Percentiles rank a stretch among this genome's conserved stretches.
These are phyloP conservation scores for Adenanthera pavonina DNA, from an alignment of 306 rosid genomes.

Conservation along the genomic window DNA sequence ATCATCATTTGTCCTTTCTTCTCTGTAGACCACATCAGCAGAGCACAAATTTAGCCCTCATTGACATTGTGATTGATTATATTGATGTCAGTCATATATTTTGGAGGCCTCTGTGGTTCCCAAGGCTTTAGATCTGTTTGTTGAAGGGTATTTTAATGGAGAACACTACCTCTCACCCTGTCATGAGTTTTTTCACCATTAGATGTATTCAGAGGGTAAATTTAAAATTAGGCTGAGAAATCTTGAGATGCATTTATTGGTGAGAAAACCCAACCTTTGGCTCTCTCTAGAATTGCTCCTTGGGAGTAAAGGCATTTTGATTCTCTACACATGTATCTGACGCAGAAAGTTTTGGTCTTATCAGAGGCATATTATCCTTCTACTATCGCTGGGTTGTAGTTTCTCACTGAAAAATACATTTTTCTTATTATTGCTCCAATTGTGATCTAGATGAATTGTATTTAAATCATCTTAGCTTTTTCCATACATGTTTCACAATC, in stretches of 20 bases:
- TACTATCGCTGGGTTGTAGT: not conserved
- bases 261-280: too few species aligned
- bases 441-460: conserved; percentile 6
- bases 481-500: conserved; percentile 3
- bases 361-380: not conserved
- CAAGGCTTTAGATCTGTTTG: conserved; percentile 15
- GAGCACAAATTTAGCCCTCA: not conserved
- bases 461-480: not conserved
- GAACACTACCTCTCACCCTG: not conserved
- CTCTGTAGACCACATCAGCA: conserved; percentile 1
- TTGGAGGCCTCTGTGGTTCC: conserved; percentile 21
- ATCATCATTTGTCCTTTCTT: not conserved
- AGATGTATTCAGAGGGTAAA: not conserved
- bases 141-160: not conserved
- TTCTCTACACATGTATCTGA: conserved; percentile 8
- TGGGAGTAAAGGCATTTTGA: not conserved
- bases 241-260: too few species aligned
- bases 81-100: too few species aligned
- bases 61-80: too few species aligned
- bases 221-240: too few species aligned
- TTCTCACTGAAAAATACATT: not conserved
- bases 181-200: not conserved
- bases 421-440: not conserved
- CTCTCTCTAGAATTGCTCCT: too few species aligned
- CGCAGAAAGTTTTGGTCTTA: not conserved